Evolutionary conservation across 208 protist species (phyloP).

Genomic region (Phytomonas sp.): DNA sequence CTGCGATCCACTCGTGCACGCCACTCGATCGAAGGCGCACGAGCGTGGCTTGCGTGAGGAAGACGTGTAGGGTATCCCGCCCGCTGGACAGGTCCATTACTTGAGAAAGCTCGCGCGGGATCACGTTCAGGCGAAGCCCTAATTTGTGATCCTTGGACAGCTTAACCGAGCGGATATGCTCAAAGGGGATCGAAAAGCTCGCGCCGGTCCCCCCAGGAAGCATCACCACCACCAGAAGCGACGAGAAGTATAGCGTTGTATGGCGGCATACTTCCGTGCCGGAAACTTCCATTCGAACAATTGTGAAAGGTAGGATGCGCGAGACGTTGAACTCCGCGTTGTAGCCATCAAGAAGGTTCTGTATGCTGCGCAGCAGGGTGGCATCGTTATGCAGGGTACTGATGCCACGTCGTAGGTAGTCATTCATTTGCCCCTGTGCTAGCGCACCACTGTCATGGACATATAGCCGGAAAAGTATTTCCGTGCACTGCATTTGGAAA

Average conservation of each 20-base stretch:
- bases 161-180: conserved; percentile 78
- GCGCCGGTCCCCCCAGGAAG: conserved; percentile 26
- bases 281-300: conserved; percentile 46
- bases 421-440: conserved; percentile 19
- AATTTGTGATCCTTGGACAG: conserved; percentile 67
- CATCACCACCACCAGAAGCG: conserved; percentile 53
- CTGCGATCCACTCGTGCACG: conserved; percentile 72
- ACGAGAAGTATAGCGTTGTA: conserved; percentile 79
- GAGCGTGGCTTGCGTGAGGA: conserved; percentile 48
- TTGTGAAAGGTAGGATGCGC: conserved; percentile 35
- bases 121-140: conserved; percentile 48
- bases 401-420: conserved; percentile 48
- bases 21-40: conserved; percentile 25
- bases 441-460: conserved; percentile 45
- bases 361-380: conserved; percentile 56
- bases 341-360: conserved; percentile 56
- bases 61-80: conserved; percentile 50
- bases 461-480: conserved; percentile 76
- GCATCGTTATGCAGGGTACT: conserved; percentile 64
- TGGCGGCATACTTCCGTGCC: conserved; percentile 45
- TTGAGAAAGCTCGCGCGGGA: conserved; percentile 47
- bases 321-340: conserved; percentile 36
- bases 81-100: conserved; percentile 34
- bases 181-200: conserved; percentile 80
- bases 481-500: conserved; percentile 84